Evolutionary conservation across 192 early-diverging fungal species (phyloP).

Genomic region (Coemansia furcata): DNA sequence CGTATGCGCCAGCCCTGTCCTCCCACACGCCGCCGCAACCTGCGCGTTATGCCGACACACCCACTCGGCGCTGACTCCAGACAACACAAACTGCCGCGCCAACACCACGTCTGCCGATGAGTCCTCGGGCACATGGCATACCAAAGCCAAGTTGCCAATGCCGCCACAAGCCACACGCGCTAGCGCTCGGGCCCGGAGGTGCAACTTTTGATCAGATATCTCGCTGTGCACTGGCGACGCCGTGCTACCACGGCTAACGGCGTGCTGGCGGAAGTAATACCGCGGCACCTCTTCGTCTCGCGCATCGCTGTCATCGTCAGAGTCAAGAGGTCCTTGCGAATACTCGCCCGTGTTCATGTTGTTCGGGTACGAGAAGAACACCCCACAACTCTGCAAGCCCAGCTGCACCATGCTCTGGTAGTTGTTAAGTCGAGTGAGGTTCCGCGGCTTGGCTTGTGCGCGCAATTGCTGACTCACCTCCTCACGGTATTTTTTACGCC

Average conservation of each 20-base stretch:
- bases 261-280: slow-evolving; percentile 36
- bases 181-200: slow-evolving; percentile 7
- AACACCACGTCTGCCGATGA: slow-evolving; percentile 21
- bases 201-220: slow-evolving; percentile 1
- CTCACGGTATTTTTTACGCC: slow-evolving; percentile 21
- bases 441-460: slow-evolving; percentile 38
- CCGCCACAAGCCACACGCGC: background rate
- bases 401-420: slow-evolving; percentile 44
- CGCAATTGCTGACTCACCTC: slow-evolving; percentile 46
- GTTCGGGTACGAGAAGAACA: slow-evolving; percentile 17
- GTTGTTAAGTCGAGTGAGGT: slow-evolving; percentile 16
- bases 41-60: slow-evolving; percentile 42
- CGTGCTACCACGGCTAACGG: background rate
- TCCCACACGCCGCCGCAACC: slow-evolving; percentile 16
- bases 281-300: slow-evolving; percentile 45
- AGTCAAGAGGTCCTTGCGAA: background rate
- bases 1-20: slow-evolving; percentile 21
- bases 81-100: slow-evolving; percentile 35
- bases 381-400: slow-evolving; percentile 29
- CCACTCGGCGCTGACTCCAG: slow-evolving; percentile 16
- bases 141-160: slow-evolving; percentile 40
- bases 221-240: slow-evolving; percentile 6
- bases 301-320: slow-evolving; percentile 18
- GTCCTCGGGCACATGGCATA: slow-evolving; percentile 16
- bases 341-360: background rate